A percentile compares a stretch with the other conserved stretches of the same genome.
These are phyloP conservation scores for Sclerotinia minor DNA, from an alignment of 2,329 filamentous ascomycete genomes.

Conservation along the genomic window DNA sequence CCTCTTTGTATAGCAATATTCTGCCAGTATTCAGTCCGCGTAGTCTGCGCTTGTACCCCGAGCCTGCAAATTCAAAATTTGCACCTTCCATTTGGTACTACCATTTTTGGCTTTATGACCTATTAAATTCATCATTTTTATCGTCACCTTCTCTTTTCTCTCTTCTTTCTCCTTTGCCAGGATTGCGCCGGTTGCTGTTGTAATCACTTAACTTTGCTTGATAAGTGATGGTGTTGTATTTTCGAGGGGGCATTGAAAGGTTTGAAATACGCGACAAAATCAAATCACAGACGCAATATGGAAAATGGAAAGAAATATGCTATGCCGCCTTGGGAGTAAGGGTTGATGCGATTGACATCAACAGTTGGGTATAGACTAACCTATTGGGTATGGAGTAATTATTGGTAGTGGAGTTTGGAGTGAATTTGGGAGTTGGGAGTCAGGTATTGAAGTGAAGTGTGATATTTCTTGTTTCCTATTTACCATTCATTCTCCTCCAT, in stretches of 20 bases:
- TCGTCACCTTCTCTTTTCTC: background rate
- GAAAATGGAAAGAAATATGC: background rate
- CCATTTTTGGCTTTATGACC: background rate
- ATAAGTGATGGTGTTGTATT: background rate
- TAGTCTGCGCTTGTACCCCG: background rate
- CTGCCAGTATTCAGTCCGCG: background rate
- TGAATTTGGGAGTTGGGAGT: too few relatives aligned
- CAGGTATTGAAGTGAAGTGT: too few relatives aligned
- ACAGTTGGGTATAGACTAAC: background rate
- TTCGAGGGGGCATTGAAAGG: accelerated
- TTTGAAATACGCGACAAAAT: background rate
- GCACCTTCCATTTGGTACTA: background rate
- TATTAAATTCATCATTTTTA: background rate
- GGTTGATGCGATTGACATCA: background rate
- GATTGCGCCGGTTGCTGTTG: background rate
- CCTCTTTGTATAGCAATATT: background rate
- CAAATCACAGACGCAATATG: background rate
- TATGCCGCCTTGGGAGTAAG: too few relatives aligned
- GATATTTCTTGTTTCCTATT: too few relatives aligned
- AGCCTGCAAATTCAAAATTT: background rate
- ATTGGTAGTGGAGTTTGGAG: background rate
- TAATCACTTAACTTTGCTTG: background rate
- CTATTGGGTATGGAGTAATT: background rate
- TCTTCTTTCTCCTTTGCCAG: background rate
- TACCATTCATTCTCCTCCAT: too few relatives aligned